phyloP scores from a whole-genome alignment of 257 asterid genomes.

The Penstemon davidsonii region DNA sequence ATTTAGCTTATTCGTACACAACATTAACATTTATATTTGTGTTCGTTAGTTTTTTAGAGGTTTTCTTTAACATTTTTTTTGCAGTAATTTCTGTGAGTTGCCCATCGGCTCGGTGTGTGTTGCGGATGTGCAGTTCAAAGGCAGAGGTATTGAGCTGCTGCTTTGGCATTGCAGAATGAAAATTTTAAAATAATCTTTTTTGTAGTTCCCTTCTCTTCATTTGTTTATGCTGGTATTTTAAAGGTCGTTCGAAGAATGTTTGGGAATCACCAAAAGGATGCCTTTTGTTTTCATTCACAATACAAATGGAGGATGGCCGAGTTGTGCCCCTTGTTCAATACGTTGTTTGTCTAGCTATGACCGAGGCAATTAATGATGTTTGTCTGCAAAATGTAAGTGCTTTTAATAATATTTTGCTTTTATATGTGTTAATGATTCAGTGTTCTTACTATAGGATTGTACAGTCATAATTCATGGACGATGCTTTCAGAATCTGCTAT shows the following conservation, averaged over 20 bases:
- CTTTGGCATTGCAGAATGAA: constrained; percentile 9
- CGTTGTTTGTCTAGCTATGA: constrained; percentile 82
- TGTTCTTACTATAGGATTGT: background rate
- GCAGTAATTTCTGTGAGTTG: constrained; percentile 74
- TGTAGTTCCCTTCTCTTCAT: constrained; percentile 9
- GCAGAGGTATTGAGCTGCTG: constrained; percentile 65
- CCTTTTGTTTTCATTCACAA: constrained; percentile 81
- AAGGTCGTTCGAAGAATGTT: constrained; percentile 79
- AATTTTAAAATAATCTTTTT: background rate
- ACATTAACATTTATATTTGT: no score
- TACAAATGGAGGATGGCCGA: constrained; percentile 93
- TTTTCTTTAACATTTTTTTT: constrained; percentile 14
- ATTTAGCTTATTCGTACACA: no score
- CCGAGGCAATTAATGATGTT: constrained; percentile 79
- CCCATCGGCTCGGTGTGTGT: constrained; percentile 87
- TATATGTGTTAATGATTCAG: constrained; percentile 9
- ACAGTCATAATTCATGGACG: constrained; percentile 3
- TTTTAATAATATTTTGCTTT: constrained; percentile 7
- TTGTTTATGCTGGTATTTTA: constrained; percentile 22
- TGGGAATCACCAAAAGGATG: constrained; percentile 99
- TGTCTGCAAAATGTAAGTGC: constrained; percentile 62
- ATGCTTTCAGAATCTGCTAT: background rate
- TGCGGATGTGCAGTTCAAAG: constrained; percentile 86
- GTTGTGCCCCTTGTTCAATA: constrained; percentile 89
- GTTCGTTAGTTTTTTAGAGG: no score